Evolutionary conservation across 352 stramenopile genomes (phyloP).

Genomic region (Globisporangium parvum): DNA sequence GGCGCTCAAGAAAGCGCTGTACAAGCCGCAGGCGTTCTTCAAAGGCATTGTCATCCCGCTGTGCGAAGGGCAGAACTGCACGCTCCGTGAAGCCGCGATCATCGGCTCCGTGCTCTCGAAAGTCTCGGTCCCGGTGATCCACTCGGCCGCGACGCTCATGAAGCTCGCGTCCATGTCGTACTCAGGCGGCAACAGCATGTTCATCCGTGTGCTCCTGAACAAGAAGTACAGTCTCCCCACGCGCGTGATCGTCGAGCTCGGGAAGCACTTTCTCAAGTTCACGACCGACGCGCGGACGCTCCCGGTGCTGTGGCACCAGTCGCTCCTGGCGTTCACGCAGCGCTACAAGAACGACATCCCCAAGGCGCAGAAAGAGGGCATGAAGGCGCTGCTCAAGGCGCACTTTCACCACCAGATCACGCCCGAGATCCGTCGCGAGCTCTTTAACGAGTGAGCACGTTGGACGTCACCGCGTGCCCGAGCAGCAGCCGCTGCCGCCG

Average conservation of each 20-base stretch:
- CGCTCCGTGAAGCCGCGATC: constrained; percentile 96
- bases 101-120: constrained; percentile 96
- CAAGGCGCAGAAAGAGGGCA: constrained; percentile 90
- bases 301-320: constrained; percentile 99
- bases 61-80: constrained; percentile 93
- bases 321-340: constrained; percentile 96
- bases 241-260: constrained; percentile 94
- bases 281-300: constrained; percentile 81
- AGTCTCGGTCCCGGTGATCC: constrained; percentile 98
- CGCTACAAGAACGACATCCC: constrained; percentile 98
- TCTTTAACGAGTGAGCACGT: constrained; percentile 70
- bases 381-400: constrained; percentile 91
- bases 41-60: constrained; percentile 99
- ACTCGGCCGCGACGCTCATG: constrained; percentile 98
- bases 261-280: constrained; percentile 95
- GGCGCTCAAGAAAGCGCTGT: constrained; percentile 97
- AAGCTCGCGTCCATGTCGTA: constrained; percentile 97
- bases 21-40: constrained; percentile 99
- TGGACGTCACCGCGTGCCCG: neutral
- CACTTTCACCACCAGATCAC: constrained; percentile 97
- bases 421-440: constrained; percentile 96
- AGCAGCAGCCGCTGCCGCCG: no score
- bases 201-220: constrained; percentile 98
- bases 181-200: constrained; percentile 96
- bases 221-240: constrained; percentile 99